Percentiles rank a stretch among this genome's conserved stretches.
Evolutionary conservation across 1,284 basidiomycete genomes (phyloP).

Genomic region (Retiboletus fuscus): DNA sequence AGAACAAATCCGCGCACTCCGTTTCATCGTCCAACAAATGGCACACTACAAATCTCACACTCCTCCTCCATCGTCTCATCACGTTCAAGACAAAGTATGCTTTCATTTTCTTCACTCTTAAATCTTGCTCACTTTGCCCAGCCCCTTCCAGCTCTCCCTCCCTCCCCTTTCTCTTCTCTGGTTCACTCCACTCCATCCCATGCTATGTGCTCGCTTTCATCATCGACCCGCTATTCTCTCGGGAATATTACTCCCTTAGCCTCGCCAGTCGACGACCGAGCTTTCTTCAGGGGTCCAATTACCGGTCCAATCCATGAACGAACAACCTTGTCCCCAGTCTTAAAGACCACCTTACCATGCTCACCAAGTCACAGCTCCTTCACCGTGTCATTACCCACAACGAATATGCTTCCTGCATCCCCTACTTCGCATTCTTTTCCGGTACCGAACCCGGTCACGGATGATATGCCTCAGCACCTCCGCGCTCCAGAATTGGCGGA

Average conservation of each 20-base stretch:
- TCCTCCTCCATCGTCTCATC: neutral
- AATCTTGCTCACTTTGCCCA: neutral
- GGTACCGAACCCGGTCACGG: too few species aligned
- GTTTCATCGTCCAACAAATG: conserved; percentile 50
- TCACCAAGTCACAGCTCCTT: conserved; percentile 22
- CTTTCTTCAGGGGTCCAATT: neutral
- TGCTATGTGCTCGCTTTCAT: conserved; percentile 44
- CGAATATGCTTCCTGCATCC: too few species aligned
- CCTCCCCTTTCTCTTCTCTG: conserved; percentile 44
- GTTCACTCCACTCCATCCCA: conserved; percentile 40
- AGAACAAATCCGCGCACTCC: conserved; percentile 31
- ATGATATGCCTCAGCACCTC: conserved; percentile 19
- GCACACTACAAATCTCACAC: conserved; percentile 38
- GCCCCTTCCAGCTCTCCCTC: conserved; percentile 18
- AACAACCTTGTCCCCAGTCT: neutral
- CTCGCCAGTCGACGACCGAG: too few species aligned
- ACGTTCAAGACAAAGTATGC: conserved; percentile 39
- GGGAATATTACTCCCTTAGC: conserved; percentile 38
- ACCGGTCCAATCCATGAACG: conserved; percentile 7
- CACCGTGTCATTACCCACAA: neutral
- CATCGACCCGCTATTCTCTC: conserved; percentile 43
- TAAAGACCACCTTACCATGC: conserved; percentile 2
- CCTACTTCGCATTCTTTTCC: too few species aligned
- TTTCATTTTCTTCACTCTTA: too few species aligned
- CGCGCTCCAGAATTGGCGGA: conserved; percentile 17